These are phyloP conservation scores for Silene coronaria DNA, from an alignment of 179 eudicot genomes.

Conservation along the genomic window DNA sequence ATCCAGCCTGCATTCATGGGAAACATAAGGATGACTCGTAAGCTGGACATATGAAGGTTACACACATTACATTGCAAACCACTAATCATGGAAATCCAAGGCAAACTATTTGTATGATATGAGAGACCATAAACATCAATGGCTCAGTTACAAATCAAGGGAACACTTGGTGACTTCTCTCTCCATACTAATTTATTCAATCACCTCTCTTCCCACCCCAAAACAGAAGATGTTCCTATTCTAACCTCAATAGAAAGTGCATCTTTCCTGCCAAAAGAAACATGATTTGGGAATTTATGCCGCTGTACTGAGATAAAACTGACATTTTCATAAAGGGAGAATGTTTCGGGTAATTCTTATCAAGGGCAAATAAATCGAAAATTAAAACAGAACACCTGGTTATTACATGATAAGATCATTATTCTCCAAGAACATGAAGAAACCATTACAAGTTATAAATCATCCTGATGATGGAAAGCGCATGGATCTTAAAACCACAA, in stretches of 20 bases:
- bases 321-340: neutral
- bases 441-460: neutral
- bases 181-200: neutral
- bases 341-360: neutral
- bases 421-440: neutral
- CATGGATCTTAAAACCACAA: neutral
- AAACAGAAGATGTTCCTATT: no score
- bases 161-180: neutral
- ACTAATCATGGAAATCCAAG: neutral
- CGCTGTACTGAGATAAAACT: neutral
- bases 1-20: slow-evolving; percentile 27
- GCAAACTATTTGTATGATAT: neutral
- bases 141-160: neutral
- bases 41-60: neutral
- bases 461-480: neutral
- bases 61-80: neutral
- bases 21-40: neutral
- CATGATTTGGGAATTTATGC: neutral
- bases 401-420: neutral
- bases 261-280: neutral
- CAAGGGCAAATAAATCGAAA: neutral
- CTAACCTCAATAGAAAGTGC: neutral
- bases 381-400: neutral
- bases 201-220: no score
- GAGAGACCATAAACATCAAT: neutral